Evolutionary conservation across 1,284 basidiomycete genomes (phyloP), one percentile per base, ranked within the genome.

Genomic region (Serendipita sp.): DNA sequence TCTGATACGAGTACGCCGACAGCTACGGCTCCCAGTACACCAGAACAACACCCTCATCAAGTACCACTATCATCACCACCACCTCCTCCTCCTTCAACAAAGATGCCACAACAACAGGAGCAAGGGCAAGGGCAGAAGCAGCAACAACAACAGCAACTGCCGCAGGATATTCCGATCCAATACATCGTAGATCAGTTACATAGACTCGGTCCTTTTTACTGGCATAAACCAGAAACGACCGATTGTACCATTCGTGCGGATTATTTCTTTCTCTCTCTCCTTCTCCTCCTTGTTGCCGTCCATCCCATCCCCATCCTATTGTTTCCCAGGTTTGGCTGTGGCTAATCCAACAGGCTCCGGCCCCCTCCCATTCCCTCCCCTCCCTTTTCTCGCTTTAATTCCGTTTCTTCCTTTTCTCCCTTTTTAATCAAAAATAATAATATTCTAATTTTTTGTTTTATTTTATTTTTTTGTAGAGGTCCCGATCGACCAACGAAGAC

Each of bases 241-340:
- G 84, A 88, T 72, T 87, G 84, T 73, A 84, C 87, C 53, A 78
- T 88, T 66, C 78, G 87, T 87, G 68, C 64, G 83, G 74, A 45
- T 61, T 4, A 26, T 32, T 5, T 35, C 15, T 34, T 42, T 49
- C 4, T 35, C 61, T 15, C 30, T 60, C 15, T 42, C 58, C 12
- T 50, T 60, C 64, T 67, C 49, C 60, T 66, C 42, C 65, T 64
- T 60, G 35, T 58, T 50, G 26, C 47, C 55, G 12, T n/a, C 60
- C 29, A 53, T 38, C 43, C 45, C 58, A 49, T 63, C 38, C 2
- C 55, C 34, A 13, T 41, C 34, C 34, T 58, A 61, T 62, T 63
- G 65, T 66, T 69, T 71, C 32, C 71, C 72, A n/a, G 68, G 70
- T 60, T 65, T 68, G 55, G 68, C 72, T 35, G 67, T 70, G 22